Percentiles rank a stretch among this genome's conserved stretches.
These are phyloP conservation scores for Paecilomyces sp. DNA, from an alignment of 2,329 filamentous ascomycete species.

Conservation along the genomic window DNA sequence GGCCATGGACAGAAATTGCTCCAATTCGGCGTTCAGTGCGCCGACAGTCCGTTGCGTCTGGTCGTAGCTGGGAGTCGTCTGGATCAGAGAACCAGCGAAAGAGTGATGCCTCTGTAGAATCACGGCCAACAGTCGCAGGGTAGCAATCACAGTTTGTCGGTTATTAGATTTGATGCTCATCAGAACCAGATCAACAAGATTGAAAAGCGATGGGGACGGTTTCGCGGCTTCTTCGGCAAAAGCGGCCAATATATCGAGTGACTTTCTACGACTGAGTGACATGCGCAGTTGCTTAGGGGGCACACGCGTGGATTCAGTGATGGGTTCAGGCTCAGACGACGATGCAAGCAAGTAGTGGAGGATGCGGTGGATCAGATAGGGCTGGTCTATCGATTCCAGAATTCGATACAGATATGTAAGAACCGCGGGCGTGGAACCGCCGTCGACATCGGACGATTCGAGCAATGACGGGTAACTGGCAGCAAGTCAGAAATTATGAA, in stretches of 20 bases:
- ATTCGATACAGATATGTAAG: conserved; percentile 88
- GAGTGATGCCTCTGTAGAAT: conserved; percentile 82
- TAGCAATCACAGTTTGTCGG: conserved; percentile 81
- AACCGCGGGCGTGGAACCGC: conserved; percentile 92
- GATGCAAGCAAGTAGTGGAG: conserved; percentile 85
- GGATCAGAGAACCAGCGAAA: conserved; percentile 66
- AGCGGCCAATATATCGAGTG: conserved; percentile 76
- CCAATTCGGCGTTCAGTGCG: conserved; percentile 34
- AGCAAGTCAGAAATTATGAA: conserved; percentile 1
- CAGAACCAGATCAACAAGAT: conserved; percentile 81
- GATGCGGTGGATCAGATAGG: conserved; percentile 89
- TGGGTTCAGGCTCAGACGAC: conserved; percentile 41
- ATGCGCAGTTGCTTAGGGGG: conserved; percentile 54
- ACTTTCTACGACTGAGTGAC: conserved; percentile 68
- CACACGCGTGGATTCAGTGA: conserved; percentile 20
- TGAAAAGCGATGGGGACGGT: conserved; percentile 82
- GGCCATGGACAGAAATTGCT: conserved; percentile 29
- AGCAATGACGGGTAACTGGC: conserved; percentile 83
- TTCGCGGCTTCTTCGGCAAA: conserved; percentile 68
- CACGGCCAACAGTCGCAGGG: conserved; percentile 76
- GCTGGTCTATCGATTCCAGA: conserved; percentile 83
- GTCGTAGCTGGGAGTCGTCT: conserved; percentile 39
- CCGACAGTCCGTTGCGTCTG: conserved; percentile 27
- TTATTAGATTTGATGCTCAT: conserved; percentile 79
- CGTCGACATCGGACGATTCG: conserved; percentile 94